These are phyloP conservation scores for Cyberlindnera xylosilytica DNA, from an alignment of 805 yeast species.

Conservation along the genomic window DNA sequence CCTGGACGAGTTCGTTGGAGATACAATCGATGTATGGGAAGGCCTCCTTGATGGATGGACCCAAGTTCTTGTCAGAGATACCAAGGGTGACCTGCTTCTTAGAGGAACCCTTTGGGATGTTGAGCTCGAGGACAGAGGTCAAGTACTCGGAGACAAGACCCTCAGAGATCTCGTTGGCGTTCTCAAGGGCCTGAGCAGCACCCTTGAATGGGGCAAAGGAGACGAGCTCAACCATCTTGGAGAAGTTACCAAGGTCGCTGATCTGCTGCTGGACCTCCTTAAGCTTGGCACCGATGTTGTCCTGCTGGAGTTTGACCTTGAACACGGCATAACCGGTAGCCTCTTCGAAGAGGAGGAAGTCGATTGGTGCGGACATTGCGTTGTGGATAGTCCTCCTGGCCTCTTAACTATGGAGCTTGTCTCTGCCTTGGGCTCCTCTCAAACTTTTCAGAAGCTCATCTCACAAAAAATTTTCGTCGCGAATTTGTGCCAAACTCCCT, in stretches of 20 bases:
- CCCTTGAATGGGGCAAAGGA: slow-evolving; percentile 98
- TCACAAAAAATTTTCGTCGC: slow-evolving; percentile 14
- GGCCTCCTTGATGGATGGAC: slow-evolving; percentile 91
- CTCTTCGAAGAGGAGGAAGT: slow-evolving; percentile 93
- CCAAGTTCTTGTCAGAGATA: slow-evolving; percentile 90
- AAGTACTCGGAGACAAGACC: slow-evolving; percentile 93
- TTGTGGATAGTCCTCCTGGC: not conserved
- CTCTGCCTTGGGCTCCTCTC: not conserved
- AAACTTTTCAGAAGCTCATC: no score
- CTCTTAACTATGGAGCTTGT: not conserved
- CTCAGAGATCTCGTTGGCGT: slow-evolving; percentile 96
- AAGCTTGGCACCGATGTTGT: slow-evolving; percentile 85
- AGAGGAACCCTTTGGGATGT: slow-evolving; percentile 70
- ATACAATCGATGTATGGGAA: slow-evolving; percentile 89
- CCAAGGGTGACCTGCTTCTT: slow-evolving; percentile 73
- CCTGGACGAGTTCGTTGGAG: slow-evolving; percentile 90
- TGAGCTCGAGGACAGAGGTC: slow-evolving; percentile 84
- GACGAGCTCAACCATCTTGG: slow-evolving; percentile 89
- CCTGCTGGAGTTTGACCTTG: slow-evolving; percentile 91
- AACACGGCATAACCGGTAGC: slow-evolving; percentile 98
- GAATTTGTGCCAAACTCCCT: not conserved
- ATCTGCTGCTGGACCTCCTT: slow-evolving; percentile 93
- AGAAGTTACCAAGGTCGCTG: slow-evolving; percentile 79
- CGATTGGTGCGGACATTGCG: slow-evolving; percentile 56
- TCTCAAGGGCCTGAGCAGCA: slow-evolving; percentile 98